A percentile compares a stretch with the other conserved stretches of the same genome.
Conservation (phyloP, 495 filamentous ascomycete species). For the Annulohypoxylon bovei region DNA sequence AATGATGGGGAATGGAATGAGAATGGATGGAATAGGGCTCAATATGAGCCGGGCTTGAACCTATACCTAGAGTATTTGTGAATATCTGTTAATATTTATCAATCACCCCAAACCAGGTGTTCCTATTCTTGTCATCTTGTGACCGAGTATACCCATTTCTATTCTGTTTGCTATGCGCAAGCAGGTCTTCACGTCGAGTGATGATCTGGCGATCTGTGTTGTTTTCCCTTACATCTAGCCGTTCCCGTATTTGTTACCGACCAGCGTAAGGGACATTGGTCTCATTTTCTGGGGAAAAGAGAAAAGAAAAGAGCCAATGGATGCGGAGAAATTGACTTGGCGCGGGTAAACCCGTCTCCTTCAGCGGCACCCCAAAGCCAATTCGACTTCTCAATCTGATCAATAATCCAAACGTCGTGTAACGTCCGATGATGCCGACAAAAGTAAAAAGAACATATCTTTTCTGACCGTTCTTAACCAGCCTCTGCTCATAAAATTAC, state of each 20-base stretch:
- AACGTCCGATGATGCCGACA: not conserved
- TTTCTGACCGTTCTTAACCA: not conserved
- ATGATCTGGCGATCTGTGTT: not conserved
- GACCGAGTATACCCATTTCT: not conserved
- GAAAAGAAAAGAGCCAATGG: not conserved
- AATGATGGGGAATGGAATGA: constrained; percentile 18
- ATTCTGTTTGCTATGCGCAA: not conserved
- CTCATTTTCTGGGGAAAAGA: not conserved
- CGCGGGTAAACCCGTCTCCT: not conserved
- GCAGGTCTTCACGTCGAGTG: not conserved
- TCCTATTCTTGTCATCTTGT: not conserved
- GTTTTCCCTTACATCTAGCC: not conserved
- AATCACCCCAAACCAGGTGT: constrained; percentile 14
- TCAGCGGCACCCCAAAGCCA: not conserved
- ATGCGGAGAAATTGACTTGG: not conserved
- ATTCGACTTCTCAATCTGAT: not conserved
- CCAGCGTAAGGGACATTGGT: not conserved
- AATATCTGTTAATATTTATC: constrained; percentile 40
- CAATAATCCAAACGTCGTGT: not conserved
- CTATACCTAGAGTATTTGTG: constrained; percentile 45
- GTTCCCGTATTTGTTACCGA: not conserved
- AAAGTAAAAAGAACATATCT: not conserved
- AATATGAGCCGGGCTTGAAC: constrained; percentile 39
- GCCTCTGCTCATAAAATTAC: not conserved
- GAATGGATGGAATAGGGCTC: constrained; percentile 26